These are phyloP conservation scores for Kodamaea anthophila DNA, from an alignment of 1,139 yeast genomes.

Conservation along the genomic window DNA sequence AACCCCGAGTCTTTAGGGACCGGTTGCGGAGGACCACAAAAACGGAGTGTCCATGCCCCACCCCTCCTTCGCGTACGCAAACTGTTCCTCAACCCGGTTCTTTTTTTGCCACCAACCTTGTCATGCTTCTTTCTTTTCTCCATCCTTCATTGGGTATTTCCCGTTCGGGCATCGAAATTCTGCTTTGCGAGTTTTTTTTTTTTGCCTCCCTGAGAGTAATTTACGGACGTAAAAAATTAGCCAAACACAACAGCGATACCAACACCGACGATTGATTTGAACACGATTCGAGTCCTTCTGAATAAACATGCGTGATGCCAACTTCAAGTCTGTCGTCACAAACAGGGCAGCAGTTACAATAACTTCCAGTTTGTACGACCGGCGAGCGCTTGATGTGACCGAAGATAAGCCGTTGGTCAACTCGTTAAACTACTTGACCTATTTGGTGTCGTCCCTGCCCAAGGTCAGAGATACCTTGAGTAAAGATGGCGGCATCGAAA, in stretches of 20 bases:
- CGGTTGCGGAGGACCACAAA: too few relatives aligned
- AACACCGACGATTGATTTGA: too few relatives aligned
- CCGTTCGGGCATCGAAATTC: slow-evolving; percentile 2
- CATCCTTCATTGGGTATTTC: slow-evolving; percentile 3
- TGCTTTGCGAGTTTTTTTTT: slow-evolving; percentile 1
- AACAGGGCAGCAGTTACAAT: slow-evolving; percentile 90
- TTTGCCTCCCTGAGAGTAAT: slow-evolving; percentile 4
- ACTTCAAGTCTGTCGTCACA: slow-evolving; percentile 68
- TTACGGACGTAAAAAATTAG: slow-evolving; percentile 3
- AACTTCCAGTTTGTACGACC: slow-evolving; percentile 80
- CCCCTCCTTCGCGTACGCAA: too few relatives aligned
- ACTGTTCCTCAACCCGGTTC: too few relatives aligned
- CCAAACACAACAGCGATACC: too few relatives aligned
- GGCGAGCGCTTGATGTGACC: slow-evolving; percentile 89
- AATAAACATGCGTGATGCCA: slow-evolving; percentile 75
- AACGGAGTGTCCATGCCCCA: too few relatives aligned
- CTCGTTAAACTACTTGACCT: slow-evolving; percentile 84
- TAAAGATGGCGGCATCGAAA: slow-evolving; percentile 85
- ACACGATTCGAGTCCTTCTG: too few relatives aligned
- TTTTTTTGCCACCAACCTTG: too few relatives aligned
- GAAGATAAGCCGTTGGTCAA: slow-evolving; percentile 86
- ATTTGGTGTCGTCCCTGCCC: slow-evolving; percentile 77
- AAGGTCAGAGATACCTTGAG: slow-evolving; percentile 88
- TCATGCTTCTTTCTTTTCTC: too few relatives aligned
- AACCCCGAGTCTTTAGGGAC: too few relatives aligned